Base-by-base conservation (phyloP, 2,329 filamentous ascomycete genomes). In the Fusarium liriodendri region DNA sequence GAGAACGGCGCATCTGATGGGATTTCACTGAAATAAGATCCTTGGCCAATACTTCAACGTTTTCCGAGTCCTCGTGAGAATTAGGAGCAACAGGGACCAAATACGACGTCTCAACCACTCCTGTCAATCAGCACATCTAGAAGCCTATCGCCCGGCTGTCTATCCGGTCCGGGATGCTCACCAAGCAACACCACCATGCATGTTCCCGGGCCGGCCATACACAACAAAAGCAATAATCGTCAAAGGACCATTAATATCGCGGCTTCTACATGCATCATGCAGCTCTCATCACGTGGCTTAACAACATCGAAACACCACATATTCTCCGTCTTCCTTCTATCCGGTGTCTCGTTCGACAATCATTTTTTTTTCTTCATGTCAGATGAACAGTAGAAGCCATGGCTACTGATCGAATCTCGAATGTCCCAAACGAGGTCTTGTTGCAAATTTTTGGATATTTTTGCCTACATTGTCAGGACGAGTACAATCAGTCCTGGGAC, bases 391-490 rank as follows among this genome's bases (percentile, higher is more conserved):
- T 11, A 14, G 2, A 50, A 29, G 16, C 1, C 14, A 52, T 52
- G 47, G 18, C 18, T 52, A 7, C 47, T 32, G 47, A 52, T 20
- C 47, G 0, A n/a, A 29, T 65, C 33, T 32, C 62, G 25, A 5
- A 59, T 27, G 27, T 71, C 14, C 13, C 68, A 14, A 29, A 62
- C 47, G 62, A 71, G 6, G 9, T 42, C 0, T 5, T 59, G 1
- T 5, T 6, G 0, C 29, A 47, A 1, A 69, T 71, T 9, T 52
- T 62, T 25, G 6, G n/a, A 25, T 18, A 52, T 5, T 55, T 66
- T n/a, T 71, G 62, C 4, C 47, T 62, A 1, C 69, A 64, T 20
- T 69, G 65, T 8, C 52, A 62, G 16, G 47, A 45, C 8, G 37
- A 27, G 8, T 47, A 47, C 25, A 47, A 14, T 25, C 27, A 54